Evolutionary conservation across 192 early-diverging fungal species (phyloP).

Genomic region (Umbelopsis ramanniana): DNA sequence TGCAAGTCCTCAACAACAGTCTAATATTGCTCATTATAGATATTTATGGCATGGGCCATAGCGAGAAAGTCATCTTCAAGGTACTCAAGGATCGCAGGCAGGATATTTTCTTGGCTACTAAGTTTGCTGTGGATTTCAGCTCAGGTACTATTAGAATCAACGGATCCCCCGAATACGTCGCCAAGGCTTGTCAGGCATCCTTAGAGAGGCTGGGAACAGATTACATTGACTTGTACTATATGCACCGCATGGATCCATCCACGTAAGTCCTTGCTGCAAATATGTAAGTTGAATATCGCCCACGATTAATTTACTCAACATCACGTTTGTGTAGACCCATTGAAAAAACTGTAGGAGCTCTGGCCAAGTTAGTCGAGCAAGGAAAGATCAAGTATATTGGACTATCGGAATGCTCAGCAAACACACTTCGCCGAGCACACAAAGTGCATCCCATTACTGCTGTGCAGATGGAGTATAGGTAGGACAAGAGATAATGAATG

Average conservation of each 20-base stretch:
- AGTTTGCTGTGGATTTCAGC: conserved; percentile 61
- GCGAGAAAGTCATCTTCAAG: neutral
- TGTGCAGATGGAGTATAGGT: conserved; percentile 41
- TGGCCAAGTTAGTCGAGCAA: conserved; percentile 69
- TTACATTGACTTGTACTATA: conserved; percentile 73
- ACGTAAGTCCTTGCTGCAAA: conserved; percentile 34
- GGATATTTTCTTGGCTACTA: conserved; percentile 61
- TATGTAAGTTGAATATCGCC: neutral
- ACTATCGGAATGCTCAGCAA: conserved; percentile 62
- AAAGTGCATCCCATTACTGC: conserved; percentile 71
- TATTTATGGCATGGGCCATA: conserved; percentile 38
- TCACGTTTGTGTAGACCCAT: conserved; percentile 45
- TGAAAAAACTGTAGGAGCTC: conserved; percentile 62
- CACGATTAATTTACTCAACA: neutral
- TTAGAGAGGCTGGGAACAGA: conserved; percentile 68
- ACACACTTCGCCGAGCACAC: conserved; percentile 66
- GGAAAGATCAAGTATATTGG: conserved; percentile 67
- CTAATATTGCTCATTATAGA: neutral
- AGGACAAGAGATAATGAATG: too few relatives aligned
- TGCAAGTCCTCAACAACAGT: neutral
- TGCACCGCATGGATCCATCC: conserved; percentile 60
- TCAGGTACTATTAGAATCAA: conserved; percentile 59
- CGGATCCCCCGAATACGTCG: conserved; percentile 61
- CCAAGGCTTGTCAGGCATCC: conserved; percentile 51
- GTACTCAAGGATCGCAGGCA: conserved; percentile 35